Evolutionary conservation across 805 yeast genomes (phyloP), one percentile per base, ranked within the genome.

Genomic region (Starmerella vitae): DNA sequence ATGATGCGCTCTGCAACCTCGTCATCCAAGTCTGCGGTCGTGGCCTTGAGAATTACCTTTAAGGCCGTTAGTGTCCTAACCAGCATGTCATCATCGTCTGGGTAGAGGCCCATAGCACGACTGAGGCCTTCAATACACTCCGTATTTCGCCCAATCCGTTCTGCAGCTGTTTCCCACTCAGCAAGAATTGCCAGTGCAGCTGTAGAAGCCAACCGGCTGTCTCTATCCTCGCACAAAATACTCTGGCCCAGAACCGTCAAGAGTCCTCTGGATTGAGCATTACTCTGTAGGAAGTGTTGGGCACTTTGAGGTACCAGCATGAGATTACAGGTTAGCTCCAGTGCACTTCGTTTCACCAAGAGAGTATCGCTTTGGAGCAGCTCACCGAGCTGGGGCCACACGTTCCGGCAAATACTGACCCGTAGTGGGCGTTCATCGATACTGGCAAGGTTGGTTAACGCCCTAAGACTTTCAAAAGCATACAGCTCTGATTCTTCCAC

Each of bases 401-500:
- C 60, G 5, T 61, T 54, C 3, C 61, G 55, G 33, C 59, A 55
- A 4, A 66, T 59, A 10, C 56, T 61, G 20, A 67, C 58, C 8
- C 66, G 64, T 26, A 64, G 56, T 12, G 56, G 57, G 4, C 64
- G 61, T 9, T 62, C 62, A 31, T 61, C 62, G 2, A 65, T 43
- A 0, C 82, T 66, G 0, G 83, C 70, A 6, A 78, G 47, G 55
- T 80, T 81, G 1, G 88, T 80, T 21, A 80, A 62, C 0, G 86
- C 82, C 18, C 76, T 52, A 29, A 81, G 58, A 0, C 76, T 61
- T 49, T 75, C 78, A 47, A 67, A 70, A 17, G 67, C 64, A 36
- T 63, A 67, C 20, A 64, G 54, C 34, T 44, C 44, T 17, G 26
- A 57, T 5, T 52, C 37, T 12, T 39, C 48, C 3, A 57, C 46